These are phyloP conservation scores for Schwanniomyces etchellsii DNA, from an alignment of 1,139 yeast species.

Conservation along the genomic window DNA sequence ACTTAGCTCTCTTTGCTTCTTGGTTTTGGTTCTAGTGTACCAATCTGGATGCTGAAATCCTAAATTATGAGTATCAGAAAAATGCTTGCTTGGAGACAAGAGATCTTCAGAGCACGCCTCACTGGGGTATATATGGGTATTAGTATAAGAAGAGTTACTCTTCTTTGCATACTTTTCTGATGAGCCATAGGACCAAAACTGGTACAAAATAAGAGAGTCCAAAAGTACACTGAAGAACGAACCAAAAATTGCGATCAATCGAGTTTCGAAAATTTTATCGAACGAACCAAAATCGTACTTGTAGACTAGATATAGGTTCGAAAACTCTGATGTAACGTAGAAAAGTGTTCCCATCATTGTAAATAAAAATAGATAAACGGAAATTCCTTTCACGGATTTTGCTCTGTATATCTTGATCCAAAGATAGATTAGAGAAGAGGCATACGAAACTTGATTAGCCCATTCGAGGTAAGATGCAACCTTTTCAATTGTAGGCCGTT, in stretches of 20 bases:
- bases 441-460: background rate
- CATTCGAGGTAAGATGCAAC: background rate
- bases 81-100: background rate
- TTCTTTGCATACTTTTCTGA: background rate
- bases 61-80: background rate
- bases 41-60: background rate
- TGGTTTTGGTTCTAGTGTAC: too few species aligned
- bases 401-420: background rate
- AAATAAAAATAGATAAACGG: background rate
- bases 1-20: too few species aligned
- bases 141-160: background rate
- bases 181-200: background rate
- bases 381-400: background rate
- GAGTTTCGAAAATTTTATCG: background rate
- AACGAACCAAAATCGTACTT: background rate
- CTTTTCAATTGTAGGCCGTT: background rate
- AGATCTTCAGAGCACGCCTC: too few species aligned
- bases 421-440: background rate
- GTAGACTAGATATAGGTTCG: background rate
- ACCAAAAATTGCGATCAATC: background rate
- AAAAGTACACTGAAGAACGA: background rate
- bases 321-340: background rate
- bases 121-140: background rate
- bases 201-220: background rate
- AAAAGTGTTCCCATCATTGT: background rate